These are phyloP conservation scores for Umbelopsis isabellina DNA, from an alignment of 192 early-diverging fungal genomes.

Conservation along the genomic window DNA sequence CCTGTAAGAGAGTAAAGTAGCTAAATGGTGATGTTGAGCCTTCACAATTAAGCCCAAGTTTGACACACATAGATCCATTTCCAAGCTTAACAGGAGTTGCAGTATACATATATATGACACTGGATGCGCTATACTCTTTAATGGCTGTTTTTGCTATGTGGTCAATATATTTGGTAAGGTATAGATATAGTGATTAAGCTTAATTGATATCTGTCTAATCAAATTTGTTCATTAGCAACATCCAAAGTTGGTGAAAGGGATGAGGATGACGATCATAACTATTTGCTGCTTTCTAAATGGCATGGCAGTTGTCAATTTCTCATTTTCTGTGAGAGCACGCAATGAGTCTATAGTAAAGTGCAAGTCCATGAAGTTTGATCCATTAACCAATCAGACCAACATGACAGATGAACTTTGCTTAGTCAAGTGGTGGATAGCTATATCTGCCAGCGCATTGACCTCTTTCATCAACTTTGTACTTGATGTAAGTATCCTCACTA, in stretches of 20 bases:
- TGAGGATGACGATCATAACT: neutral
- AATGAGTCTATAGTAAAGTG: neutral
- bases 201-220: neutral
- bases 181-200: neutral
- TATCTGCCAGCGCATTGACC: neutral
- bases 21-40: neutral
- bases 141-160: neutral
- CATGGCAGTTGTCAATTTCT: neutral
- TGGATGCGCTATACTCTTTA: neutral
- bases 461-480: neutral
- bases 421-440: constrained; percentile 5
- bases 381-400: neutral
- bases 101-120: neutral
- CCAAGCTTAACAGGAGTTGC: constrained; percentile 7
- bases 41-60: neutral
- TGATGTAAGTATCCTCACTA: neutral
- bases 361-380: neutral
- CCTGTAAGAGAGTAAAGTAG: neutral
- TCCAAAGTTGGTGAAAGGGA: neutral
- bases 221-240: neutral
- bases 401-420: constrained; percentile 2
- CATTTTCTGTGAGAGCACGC: neutral
- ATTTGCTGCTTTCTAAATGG: neutral
- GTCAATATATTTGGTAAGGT: neutral
- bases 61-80: neutral